Evolutionary conservation across 2,329 filamentous ascomycete species (phyloP), one percentile per base, ranked within the genome.

Genomic region (Neoarthrinium moseri): DNA sequence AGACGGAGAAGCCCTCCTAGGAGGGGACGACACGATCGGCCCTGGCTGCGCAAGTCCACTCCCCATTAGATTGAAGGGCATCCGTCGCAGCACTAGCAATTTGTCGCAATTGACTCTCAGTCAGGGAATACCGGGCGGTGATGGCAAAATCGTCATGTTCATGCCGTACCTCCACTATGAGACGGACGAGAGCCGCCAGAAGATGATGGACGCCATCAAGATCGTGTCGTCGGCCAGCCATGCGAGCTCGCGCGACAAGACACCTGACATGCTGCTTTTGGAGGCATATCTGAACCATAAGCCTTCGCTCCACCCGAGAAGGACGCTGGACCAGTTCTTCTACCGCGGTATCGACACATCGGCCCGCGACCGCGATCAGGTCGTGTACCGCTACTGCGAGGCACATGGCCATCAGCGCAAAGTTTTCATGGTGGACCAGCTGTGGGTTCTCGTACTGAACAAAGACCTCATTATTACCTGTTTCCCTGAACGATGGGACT

Each of bases 141-240:
- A 59, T 29, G 63, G 63, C 11, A 66, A 66, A 34, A 60, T 66
- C 22, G 61, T 64, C 5, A 50, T 71, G 18, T 71, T 70, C 46
- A 83, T 85, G 79, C 82, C 82, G 1, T 86, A 83, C 54, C 63
- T 86, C 4, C 81, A 85, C 56, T 85, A 83, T 41, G 82, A 86
- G 55, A 82, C 80, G 0, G 72, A 82, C 37, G 66, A 73, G 38
- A 66, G 72, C 13, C 69, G 79, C 8, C 66, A 68, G 42, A 72
- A 74, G 52, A 83, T 86, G 81, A 76, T 77, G 44, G 65, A 73
- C 15, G 73, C 77, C 2, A 82, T 70, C 52, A 51, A 61, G 47
- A 55, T 52, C 35, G 56, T 63, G 46, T 43, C 39, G n/a, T 38
- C 45, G n/a, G 45, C 45, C 21, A 39, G 64, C 53, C 33, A 63